These are phyloP conservation scores for Leishmania braziliensis DNA, from an alignment of 208 protist species.

Conservation along the genomic window DNA sequence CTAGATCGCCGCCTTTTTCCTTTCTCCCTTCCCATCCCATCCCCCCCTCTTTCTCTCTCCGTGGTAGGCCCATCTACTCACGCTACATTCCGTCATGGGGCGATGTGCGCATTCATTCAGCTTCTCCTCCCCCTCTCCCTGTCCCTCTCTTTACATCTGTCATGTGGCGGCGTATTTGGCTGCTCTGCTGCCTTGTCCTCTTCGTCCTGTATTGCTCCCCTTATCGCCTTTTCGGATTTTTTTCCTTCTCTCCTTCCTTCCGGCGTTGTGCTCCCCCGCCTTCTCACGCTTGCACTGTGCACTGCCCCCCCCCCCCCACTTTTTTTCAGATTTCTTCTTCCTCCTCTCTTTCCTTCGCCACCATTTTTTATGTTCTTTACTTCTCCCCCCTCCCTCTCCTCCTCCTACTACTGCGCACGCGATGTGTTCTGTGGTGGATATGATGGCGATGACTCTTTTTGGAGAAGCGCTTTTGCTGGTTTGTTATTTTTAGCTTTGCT, in stretches of 20 bases:
- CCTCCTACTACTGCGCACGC: not conserved
- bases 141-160: constrained; percentile 4
- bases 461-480: not conserved
- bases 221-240: not conserved
- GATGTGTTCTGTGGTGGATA: not conserved
- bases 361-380: not conserved
- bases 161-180: not conserved
- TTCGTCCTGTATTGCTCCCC: not conserved
- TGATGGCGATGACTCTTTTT: not conserved
- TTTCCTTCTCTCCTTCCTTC: constrained; percentile 14
- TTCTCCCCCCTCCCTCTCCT: not conserved
- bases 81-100: not conserved
- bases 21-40: not conserved
- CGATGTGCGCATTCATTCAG: not conserved
- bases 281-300: not conserved
- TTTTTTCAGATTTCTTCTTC: no score
- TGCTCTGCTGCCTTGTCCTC: not conserved
- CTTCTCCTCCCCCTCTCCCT: not conserved
- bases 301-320: not conserved
- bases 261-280: not conserved
- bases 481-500: not conserved
- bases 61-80: not conserved
- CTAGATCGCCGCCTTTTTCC: not conserved
- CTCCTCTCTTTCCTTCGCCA: not conserved
- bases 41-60: not conserved